Base-by-base conservation (phyloP, 345 rosid species). In the Eucalyptus globulus region DNA sequence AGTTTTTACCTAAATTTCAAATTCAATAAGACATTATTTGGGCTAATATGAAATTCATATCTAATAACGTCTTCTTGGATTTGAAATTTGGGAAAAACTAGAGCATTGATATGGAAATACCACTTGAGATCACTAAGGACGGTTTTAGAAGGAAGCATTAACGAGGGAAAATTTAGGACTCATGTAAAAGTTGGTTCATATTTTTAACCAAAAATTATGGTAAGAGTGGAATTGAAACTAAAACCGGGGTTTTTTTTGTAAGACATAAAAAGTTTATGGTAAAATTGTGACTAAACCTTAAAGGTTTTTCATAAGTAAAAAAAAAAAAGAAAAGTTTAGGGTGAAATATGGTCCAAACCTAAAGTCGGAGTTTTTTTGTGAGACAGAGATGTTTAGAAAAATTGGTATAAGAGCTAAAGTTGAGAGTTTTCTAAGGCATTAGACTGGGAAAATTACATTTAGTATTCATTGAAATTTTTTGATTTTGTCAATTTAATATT, bases 391-490 rank as follows among this genome's bases (percentile, higher is more conserved):
- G 1, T 53, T 53, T 53, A 53, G 26, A 19, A 8, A 53, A 4
- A 19, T 21, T 53, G 58, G 21, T 4, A 53, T 0, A 0, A 2
- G 2, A 53, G 26, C 2, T 53, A 53, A 53, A 21, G 11, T 53
- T 53, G 11, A 53, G 10, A 53, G 10, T 53, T 53, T 53, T 4
- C 2, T 53, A 8, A 53, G 11, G 58, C 26, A 53, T 53, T 8
- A 53, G 26, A 24, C 0, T 21, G 58, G 58, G 58, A 5, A 53
- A 53, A 53, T 53, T 53, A 21, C 26, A 53, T 53, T 0, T 0
- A 8, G 0, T 21, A 4, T 5, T 53, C 2, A 53, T 21, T 4
- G 11, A 53, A 53, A 53, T 8, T 0, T 29, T 62, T 29, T 12
- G 14, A 62, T 15, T 27, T 60, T 5, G 5, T 60, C 16, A 13